Conservation (phyloP, 75 land plant genomes). For the Azolla pinnata region DNA sequence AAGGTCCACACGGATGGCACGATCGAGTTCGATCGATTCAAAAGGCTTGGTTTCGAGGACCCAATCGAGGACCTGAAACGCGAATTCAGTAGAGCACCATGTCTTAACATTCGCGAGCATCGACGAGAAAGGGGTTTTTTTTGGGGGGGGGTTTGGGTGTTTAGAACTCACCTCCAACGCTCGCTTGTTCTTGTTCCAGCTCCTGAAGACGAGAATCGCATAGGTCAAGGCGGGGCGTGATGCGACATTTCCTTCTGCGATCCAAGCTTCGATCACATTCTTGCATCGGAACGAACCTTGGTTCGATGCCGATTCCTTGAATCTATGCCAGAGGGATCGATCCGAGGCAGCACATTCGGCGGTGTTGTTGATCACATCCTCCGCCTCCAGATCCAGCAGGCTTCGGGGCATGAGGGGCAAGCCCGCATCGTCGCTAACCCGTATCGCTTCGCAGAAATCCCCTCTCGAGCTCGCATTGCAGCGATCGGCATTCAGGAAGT, state of each 20-base stretch:
- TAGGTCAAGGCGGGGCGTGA: conserved; percentile 9
- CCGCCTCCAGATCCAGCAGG: neutral
- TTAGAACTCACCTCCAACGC: conserved; percentile 16
- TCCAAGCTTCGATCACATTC: conserved; percentile 10
- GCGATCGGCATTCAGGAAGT: no score
- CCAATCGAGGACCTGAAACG: conserved; percentile 17
- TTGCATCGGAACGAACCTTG: neutral
- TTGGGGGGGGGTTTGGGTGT: no score
- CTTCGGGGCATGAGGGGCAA: conserved; percentile 2
- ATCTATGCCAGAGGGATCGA: neutral
- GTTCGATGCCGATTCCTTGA: neutral
- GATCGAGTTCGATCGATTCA: conserved; percentile 10
- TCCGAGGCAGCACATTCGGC: no score
- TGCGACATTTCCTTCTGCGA: conserved; percentile 11
- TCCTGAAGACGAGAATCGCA: conserved; percentile 8
- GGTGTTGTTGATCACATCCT: neutral
- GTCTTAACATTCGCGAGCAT: no score
- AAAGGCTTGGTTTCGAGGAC: conserved; percentile 9
- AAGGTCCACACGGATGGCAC: conserved; percentile 13
- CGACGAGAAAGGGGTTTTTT: no score
- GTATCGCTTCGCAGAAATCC: conserved; percentile 1
- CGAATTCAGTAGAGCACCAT: no score
- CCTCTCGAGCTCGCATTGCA: no score
- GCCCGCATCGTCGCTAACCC: neutral
- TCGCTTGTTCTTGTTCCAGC: conserved; percentile 15